Conservation (phyloP, 2,329 filamentous ascomycete genomes). For the Parastagonospora avenae region DNA sequence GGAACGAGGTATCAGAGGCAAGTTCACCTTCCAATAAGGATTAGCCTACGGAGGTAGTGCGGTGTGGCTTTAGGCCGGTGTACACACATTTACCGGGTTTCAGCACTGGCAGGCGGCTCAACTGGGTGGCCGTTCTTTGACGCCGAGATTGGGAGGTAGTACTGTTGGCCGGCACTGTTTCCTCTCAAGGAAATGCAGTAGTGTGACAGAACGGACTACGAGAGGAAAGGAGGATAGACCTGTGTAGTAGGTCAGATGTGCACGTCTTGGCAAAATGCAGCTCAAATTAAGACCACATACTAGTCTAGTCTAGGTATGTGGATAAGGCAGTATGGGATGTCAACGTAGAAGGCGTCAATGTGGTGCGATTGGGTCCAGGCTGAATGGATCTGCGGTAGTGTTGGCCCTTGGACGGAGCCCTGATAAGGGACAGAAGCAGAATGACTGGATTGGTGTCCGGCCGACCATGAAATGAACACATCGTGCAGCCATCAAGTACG, state of each 20-base stretch:
- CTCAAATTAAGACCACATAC: constrained; percentile 39
- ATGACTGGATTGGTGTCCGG: constrained; percentile 16
- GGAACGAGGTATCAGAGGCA: constrained; percentile 15
- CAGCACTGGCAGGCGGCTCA: constrained; percentile 21
- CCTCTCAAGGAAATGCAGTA: constrained; percentile 30
- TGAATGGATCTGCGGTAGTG: constrained; percentile 22
- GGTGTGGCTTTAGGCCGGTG: constrained; percentile 22
- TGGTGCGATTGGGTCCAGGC: constrained; percentile 20
- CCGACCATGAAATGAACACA: constrained; percentile 16
- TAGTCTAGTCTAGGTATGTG: constrained; percentile 39
- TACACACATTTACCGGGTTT: constrained; percentile 17
- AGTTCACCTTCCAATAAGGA: constrained; percentile 40
- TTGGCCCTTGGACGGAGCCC: constrained; percentile 21
- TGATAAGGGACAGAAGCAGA: constrained; percentile 18
- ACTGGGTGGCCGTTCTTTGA: constrained; percentile 31
- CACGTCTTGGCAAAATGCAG: constrained; percentile 35
- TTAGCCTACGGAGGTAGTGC: constrained; percentile 19
- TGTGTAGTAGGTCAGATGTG: constrained; percentile 22
- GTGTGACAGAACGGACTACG: constrained; percentile 19
- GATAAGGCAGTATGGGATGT: constrained; percentile 17
- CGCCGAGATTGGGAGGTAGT: constrained; percentile 39
- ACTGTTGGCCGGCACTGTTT: constrained; percentile 30
- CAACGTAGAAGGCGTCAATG: constrained; percentile 17
- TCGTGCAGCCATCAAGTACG: constrained; percentile 9
- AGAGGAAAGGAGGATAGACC: constrained; percentile 22